Evolutionary conservation across 106 monocot species (phyloP).

Genomic region (Triglochin maritima): DNA sequence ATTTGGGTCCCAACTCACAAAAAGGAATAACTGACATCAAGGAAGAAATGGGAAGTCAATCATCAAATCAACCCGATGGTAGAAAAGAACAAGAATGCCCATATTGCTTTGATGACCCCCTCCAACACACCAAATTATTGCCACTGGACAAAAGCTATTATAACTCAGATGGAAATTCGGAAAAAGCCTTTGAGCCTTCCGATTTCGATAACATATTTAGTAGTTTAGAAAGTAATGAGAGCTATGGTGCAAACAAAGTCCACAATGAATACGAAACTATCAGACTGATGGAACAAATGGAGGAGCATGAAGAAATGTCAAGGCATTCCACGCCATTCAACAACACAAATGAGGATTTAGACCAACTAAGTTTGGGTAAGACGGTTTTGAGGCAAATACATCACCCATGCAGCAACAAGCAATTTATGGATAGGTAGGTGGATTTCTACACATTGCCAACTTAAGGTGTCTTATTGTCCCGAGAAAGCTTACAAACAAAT

Average conservation of each 20-base stretch:
- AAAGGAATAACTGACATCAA: not conserved
- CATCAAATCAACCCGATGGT: not conserved
- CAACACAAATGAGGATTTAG: not conserved
- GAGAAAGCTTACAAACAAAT: too few species aligned
- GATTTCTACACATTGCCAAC: too few species aligned
- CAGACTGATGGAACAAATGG: not conserved
- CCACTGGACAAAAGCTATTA: not conserved
- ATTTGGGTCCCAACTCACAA: constrained; percentile 9
- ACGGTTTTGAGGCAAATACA: not conserved
- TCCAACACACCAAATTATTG: not conserved
- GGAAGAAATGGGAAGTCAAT: not conserved
- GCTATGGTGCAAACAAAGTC: not conserved
- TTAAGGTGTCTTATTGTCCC: too few species aligned
- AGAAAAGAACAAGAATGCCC: not conserved
- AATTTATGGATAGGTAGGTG: not conserved
- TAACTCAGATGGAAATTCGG: not conserved
- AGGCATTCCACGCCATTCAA: not conserved
- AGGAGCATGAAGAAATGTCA: not conserved
- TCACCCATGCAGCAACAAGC: not conserved
- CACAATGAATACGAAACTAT: not conserved
- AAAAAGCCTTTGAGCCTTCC: not conserved
- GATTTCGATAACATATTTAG: not conserved
- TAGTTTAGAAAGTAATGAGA: not conserved
- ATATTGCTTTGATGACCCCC: not conserved
- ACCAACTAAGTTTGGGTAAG: not conserved